Conservation (phyloP, 108 stramenopile species). For the Pseudonitzschia pungens region DNA sequence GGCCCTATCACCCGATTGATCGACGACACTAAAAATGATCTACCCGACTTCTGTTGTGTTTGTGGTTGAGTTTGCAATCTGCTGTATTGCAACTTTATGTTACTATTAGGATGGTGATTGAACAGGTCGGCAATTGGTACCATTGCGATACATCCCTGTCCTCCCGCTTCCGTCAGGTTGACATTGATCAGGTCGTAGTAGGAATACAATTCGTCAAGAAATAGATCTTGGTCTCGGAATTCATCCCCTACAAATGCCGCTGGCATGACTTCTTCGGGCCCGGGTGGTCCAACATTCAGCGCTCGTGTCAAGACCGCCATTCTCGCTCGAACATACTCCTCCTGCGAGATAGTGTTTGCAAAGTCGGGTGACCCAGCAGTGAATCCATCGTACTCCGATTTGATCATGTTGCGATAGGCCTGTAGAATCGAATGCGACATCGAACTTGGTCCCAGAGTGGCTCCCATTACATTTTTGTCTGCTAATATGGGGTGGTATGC, state of each 20-base stretch:
- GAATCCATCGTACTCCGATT: slow-evolving; percentile 64
- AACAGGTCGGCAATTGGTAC: slow-evolving; percentile 79
- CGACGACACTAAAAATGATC: slow-evolving; percentile 53
- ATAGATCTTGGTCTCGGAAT: slow-evolving; percentile 23
- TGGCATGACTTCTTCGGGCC: slow-evolving; percentile 36
- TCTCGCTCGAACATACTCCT: slow-evolving; percentile 60
- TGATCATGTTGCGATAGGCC: slow-evolving; percentile 59
- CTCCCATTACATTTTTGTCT: slow-evolving; percentile 31
- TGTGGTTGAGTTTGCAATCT: background rate
- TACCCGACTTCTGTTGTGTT: slow-evolving; percentile 22
- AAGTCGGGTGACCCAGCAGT: slow-evolving; percentile 42
- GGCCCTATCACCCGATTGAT: slow-evolving; percentile 23
- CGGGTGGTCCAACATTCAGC: slow-evolving; percentile 27
- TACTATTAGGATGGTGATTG: slow-evolving; percentile 78
- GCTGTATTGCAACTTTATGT: slow-evolving; percentile 59
- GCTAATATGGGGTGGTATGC: slow-evolving; percentile 57
- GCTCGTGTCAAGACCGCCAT: slow-evolving; percentile 72
- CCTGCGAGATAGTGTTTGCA: slow-evolving; percentile 35
- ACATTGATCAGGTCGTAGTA: slow-evolving; percentile 45
- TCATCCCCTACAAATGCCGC: slow-evolving; percentile 29
- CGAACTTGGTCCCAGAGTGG: slow-evolving; percentile 40
- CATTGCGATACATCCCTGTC: slow-evolving; percentile 51
- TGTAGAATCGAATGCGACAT: slow-evolving; percentile 41
- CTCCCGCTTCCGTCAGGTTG: slow-evolving; percentile 44
- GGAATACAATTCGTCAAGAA: slow-evolving; percentile 47